Conservation (phyloP, 2,329 filamentous ascomycete species). For the Trichophyton simii region DNA sequence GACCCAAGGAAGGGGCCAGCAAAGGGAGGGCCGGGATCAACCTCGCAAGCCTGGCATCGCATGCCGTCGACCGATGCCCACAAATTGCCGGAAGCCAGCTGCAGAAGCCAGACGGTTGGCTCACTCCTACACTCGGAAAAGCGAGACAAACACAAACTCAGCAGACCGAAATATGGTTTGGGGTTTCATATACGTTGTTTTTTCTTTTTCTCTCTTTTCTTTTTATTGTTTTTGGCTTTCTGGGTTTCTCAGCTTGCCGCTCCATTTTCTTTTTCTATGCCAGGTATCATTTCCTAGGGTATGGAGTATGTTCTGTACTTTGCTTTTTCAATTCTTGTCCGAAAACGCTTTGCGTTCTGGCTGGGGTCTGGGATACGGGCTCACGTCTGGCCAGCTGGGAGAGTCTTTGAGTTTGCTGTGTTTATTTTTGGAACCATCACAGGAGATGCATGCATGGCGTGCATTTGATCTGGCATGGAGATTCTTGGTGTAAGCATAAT, state of each 20-base stretch:
- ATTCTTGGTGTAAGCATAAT: neutral
- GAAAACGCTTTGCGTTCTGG: neutral
- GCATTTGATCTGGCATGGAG: neutral
- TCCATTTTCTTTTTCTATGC: neutral
- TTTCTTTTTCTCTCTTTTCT: neutral
- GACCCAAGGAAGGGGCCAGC: neutral
- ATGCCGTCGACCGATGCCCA: neutral
- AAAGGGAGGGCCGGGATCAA: neutral
- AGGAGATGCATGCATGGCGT: neutral
- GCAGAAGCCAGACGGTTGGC: neutral
- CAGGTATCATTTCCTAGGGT: slow-evolving; percentile 8
- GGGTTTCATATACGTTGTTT: neutral
- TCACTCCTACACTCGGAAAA: neutral
- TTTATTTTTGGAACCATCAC: slow-evolving; percentile 4
- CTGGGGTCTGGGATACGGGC: neutral
- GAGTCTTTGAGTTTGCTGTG: neutral
- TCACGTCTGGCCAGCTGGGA: neutral
- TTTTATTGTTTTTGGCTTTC: slow-evolving; percentile 1
- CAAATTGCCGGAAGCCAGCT: neutral
- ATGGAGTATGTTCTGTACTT: slow-evolving; percentile 2
- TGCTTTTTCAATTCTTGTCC: neutral
- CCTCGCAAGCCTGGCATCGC: neutral
- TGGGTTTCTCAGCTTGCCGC: neutral
- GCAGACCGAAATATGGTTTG: neutral
- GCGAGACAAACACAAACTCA: slow-evolving; percentile 1